Conservation (phyloP, 176 grass and related monocot species). For the Zoysia pacifica region DNA sequence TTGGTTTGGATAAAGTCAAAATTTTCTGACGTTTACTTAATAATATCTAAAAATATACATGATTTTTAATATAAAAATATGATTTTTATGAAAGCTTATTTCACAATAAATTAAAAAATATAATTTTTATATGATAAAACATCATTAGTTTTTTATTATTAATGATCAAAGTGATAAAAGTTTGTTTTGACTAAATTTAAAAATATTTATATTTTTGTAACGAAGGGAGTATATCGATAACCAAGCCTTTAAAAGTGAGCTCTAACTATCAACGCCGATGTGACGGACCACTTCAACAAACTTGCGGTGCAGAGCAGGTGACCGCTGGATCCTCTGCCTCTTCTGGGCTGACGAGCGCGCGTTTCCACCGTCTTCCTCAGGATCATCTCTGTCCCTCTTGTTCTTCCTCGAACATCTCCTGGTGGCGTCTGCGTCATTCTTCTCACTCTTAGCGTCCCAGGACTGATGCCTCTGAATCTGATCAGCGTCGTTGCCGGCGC, state of each 20-base stretch:
- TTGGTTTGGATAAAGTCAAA: too few relatives aligned
- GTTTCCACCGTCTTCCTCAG: conserved; percentile 17
- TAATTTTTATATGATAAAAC: too few relatives aligned
- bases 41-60: too few relatives aligned
- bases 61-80: too few relatives aligned
- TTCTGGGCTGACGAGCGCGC: neutral
- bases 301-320: conserved; percentile 47
- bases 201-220: too few relatives aligned
- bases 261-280: conserved; percentile 67
- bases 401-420: conserved; percentile 42
- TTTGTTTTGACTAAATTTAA: neutral
- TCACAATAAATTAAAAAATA: too few relatives aligned
- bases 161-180: too few relatives aligned
- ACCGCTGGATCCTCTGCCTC: conserved; percentile 60
- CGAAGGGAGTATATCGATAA: neutral
- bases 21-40: too few relatives aligned
- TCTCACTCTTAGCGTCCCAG: neutral
- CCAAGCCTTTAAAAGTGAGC: neutral
- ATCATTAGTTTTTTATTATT: too few relatives aligned
- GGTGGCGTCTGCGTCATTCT: neutral
- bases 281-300: conserved; percentile 55
- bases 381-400: conserved; percentile 7
- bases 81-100: too few relatives aligned
- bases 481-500: neutral
- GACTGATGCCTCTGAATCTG: neutral